Percentiles rank a stretch among this genome's conserved stretches.
These are phyloP conservation scores for Acanthamoeba sp. DNA, from an alignment of 208 protist species.

Conservation along the genomic window DNA sequence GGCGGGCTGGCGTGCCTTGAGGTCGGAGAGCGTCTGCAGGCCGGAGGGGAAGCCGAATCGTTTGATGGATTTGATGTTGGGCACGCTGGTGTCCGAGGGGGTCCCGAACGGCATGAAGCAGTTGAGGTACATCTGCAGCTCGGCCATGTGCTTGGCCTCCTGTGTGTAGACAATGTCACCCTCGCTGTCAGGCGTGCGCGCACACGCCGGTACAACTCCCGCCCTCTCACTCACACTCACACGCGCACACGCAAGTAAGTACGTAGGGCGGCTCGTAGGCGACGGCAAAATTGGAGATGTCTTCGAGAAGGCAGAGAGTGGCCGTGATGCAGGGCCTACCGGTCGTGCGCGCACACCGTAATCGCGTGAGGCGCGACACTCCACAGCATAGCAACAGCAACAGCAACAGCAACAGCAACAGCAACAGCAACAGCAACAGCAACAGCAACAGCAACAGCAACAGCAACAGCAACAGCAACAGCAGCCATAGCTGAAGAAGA, in stretches of 20 bases:
- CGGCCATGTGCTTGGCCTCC: constrained; percentile 21
- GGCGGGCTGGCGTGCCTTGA: constrained; percentile 3
- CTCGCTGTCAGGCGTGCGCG: neutral
- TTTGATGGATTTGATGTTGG: constrained; percentile 50
- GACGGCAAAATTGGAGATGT: constrained; percentile 58
- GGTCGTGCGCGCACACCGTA: no score
- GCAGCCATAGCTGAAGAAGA: no score
- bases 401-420: neutral
- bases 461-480: neutral
- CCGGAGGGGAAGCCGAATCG: constrained; percentile 38
- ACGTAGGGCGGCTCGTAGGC: constrained; percentile 20
- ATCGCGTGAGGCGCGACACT: neutral
- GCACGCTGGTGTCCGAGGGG: constrained; percentile 37
- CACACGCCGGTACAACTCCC: no score
- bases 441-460: neutral
- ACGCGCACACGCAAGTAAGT: neutral
- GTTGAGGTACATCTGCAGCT: constrained; percentile 58
- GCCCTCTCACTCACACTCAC: no score
- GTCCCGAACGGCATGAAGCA: constrained; percentile 59
- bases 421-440: neutral
- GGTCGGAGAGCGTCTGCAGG: neutral
- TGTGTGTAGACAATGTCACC: neutral
- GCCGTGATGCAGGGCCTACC: constrained; percentile 57
- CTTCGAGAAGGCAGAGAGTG: constrained; percentile 45
- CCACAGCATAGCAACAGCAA: neutral